Evolutionary conservation across 2,329 filamentous ascomycete species (phyloP).

Genomic region (Fusarium praegraminearum): DNA sequence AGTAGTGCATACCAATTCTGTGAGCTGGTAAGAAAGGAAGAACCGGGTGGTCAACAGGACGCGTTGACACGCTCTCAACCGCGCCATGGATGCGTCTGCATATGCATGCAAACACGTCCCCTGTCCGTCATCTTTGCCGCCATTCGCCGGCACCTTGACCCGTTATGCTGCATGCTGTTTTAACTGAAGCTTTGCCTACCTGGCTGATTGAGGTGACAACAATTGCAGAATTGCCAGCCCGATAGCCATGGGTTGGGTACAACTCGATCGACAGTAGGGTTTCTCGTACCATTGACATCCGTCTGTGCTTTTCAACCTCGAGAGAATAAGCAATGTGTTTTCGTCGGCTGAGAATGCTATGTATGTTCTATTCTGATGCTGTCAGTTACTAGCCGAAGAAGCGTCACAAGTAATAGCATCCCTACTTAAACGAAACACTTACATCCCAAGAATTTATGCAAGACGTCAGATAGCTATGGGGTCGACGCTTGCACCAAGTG

Average conservation of each 20-base stretch:
- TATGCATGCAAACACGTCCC: conserved; percentile 4
- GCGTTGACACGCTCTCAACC: conserved; percentile 41
- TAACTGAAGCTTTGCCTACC: conserved; percentile 7
- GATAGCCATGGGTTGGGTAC: conserved; percentile 20
- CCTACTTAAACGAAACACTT: conserved; percentile 35
- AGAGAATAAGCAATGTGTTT: background rate
- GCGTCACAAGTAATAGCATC: conserved; percentile 27
- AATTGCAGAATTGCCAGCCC: conserved; percentile 11
- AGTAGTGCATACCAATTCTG: conserved; percentile 40
- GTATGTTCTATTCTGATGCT: background rate
- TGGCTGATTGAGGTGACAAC: background rate
- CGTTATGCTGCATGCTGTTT: conserved; percentile 29
- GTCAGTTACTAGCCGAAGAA: background rate
- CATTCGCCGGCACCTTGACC: conserved; percentile 37
- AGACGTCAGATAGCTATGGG: conserved; percentile 24
- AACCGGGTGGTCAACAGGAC: conserved; percentile 40
- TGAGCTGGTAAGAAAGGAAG: conserved; percentile 25
- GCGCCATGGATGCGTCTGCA: conserved; percentile 39
- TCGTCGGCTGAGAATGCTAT: background rate
- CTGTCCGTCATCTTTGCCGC: conserved; percentile 21
- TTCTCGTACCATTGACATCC: conserved; percentile 20
- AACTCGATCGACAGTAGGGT: conserved; percentile 45
- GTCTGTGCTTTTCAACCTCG: conserved; percentile 24
- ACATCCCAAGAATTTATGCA: conserved; percentile 37
- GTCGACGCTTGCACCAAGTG: background rate